phyloP scores from a whole-genome alignment of 1,284 basidiomycete genomes.

The Mycena sp. region DNA sequence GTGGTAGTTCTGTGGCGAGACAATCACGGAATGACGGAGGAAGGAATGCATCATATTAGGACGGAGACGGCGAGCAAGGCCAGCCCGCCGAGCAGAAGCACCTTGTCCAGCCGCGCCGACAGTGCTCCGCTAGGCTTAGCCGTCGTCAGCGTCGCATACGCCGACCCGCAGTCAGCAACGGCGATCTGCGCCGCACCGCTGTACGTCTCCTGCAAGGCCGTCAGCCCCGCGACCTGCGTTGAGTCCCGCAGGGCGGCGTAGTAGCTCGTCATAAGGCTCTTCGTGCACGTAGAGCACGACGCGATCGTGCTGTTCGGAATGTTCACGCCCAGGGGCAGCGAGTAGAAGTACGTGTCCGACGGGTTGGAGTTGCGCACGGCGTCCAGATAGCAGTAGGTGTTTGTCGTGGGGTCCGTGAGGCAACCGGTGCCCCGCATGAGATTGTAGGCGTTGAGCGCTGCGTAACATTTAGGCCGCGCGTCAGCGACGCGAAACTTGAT shows the following conservation, averaged over 20 bases:
- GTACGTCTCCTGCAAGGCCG: constrained; percentile 12
- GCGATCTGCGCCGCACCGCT: constrained; percentile 24
- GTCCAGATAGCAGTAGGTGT: constrained; percentile 76
- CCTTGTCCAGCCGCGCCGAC: neutral
- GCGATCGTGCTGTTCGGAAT: constrained; percentile 58
- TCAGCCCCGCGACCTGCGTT: constrained; percentile 1
- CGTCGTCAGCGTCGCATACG: constrained; percentile 27
- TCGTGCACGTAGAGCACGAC: constrained; percentile 68
- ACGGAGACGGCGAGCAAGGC: neutral
- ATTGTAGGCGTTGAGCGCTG: constrained; percentile 66
- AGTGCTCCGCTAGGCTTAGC: neutral
- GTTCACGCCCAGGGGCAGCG: constrained; percentile 62
- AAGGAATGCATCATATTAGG: neutral
- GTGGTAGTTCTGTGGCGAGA: too few relatives aligned
- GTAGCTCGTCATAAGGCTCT: constrained; percentile 62
- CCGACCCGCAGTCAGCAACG: constrained; percentile 27
- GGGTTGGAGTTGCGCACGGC: constrained; percentile 63
- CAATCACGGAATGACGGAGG: too few relatives aligned
- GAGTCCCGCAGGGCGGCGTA: constrained; percentile 48
- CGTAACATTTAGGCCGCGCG: neutral
- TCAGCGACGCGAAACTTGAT: neutral
- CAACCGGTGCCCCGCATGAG: constrained; percentile 69
- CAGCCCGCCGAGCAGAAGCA: neutral
- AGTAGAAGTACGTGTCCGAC: constrained; percentile 73
- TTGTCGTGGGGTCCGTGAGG: constrained; percentile 58